These are phyloP conservation scores for Davidsoniella australis DNA, from an alignment of 2,329 filamentous ascomycete species.

Conservation along the genomic window DNA sequence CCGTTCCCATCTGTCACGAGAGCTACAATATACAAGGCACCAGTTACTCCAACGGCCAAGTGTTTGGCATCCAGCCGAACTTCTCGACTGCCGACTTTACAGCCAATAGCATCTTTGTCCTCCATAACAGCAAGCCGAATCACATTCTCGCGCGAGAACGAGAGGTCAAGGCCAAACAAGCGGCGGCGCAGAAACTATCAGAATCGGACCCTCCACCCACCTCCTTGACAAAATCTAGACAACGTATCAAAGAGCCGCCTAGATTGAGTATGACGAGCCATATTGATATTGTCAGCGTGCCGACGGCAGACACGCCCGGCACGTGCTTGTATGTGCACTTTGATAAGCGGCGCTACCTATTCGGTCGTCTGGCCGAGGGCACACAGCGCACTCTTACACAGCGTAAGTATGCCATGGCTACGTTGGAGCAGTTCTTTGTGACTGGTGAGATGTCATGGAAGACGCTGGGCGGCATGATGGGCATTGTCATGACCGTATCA, in stretches of 20 bases:
- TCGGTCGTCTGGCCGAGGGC: conserved; percentile 71
- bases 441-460: conserved; percentile 62
- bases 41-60: neutral
- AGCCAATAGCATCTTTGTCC: conserved; percentile 12
- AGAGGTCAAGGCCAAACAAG: neutral
- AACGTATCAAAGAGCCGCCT: too few relatives aligned
- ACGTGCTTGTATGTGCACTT: conserved; percentile 64
- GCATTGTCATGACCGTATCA: conserved; percentile 69
- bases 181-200: too few relatives aligned
- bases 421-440: conserved; percentile 64
- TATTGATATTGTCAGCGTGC: conserved; percentile 61
- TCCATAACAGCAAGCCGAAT: conserved; percentile 2
- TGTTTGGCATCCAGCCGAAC: conserved; percentile 9
- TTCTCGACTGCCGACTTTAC: conserved; percentile 7
- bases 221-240: too few relatives aligned
- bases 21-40: conserved; percentile 3
- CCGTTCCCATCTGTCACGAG: conserved; percentile 5
- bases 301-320: conserved; percentile 76
- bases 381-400: conserved; percentile 62
- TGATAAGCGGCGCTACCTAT: conserved; percentile 65
- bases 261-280: conserved; percentile 47
- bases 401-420: conserved; percentile 45
- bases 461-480: conserved; percentile 65
- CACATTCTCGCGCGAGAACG: neutral
- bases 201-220: neutral